Conservation (phyloP, 2,329 filamentous ascomycete species). For the Fusarium sp. region DNA sequence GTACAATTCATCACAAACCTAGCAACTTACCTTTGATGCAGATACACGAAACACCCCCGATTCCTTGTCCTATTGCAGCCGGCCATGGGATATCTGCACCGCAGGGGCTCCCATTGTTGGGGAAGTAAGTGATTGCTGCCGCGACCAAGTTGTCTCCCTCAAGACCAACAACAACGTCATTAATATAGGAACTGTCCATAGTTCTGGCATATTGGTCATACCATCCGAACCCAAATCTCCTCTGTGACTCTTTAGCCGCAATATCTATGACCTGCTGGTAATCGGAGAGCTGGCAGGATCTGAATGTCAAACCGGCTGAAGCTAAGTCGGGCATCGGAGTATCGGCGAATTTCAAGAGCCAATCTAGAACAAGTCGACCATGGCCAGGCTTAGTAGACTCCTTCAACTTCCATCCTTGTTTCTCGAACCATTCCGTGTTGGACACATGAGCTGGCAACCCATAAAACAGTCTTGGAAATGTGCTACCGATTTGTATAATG, state of each 20-base stretch:
- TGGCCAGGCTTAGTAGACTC: slow-evolving; percentile 55
- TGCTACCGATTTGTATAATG: slow-evolving; percentile 66
- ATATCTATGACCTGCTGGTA: slow-evolving; percentile 60
- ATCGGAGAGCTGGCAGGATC: slow-evolving; percentile 59
- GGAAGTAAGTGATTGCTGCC: slow-evolving; percentile 65
- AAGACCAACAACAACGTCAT: slow-evolving; percentile 65
- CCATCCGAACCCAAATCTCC: slow-evolving; percentile 64
- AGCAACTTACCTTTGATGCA: slow-evolving; percentile 64
- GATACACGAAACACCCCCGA: slow-evolving; percentile 70
- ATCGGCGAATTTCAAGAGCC: slow-evolving; percentile 64
- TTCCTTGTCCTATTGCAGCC: slow-evolving; percentile 58
- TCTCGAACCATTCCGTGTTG: slow-evolving; percentile 63
- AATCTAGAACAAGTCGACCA: slow-evolving; percentile 64
- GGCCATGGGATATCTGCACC: slow-evolving; percentile 68
- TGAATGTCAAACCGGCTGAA: slow-evolving; percentile 56
- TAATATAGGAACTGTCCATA: slow-evolving; percentile 59
- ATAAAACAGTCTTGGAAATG: slow-evolving; percentile 68
- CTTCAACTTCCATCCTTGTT: slow-evolving; percentile 64
- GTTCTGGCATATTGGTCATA: slow-evolving; percentile 68
- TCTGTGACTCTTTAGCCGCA: slow-evolving; percentile 60
- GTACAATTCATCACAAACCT: background rate
- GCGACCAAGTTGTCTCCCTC: slow-evolving; percentile 62
- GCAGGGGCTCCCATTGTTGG: slow-evolving; percentile 58
- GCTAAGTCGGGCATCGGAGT: slow-evolving; percentile 57
- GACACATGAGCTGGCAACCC: slow-evolving; percentile 60